Conservation (phyloP, 257 asterid species). For the Galeopsis tetrahit region DNA sequence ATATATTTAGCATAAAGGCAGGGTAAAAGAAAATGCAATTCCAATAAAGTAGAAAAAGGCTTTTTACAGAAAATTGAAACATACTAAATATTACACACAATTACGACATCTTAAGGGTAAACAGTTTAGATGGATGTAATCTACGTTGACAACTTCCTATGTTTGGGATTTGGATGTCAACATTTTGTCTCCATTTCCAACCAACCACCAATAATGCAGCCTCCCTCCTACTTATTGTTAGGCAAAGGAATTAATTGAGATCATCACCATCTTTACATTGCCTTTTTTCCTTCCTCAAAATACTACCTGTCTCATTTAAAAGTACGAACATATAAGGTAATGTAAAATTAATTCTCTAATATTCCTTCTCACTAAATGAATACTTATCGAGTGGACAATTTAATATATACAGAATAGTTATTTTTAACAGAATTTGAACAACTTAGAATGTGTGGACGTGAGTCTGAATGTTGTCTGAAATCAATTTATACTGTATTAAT, state of each 20-base stretch:
- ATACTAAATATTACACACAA: slow-evolving; percentile 27
- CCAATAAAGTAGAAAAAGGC: slow-evolving; percentile 14
- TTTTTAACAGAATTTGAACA: no score
- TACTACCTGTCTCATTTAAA: no score
- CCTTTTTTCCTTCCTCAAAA: no score
- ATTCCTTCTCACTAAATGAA: no score
- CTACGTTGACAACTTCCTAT: slow-evolving; percentile 16
- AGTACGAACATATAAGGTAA: no score
- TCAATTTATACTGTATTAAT: no score
- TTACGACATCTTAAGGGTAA: slow-evolving; percentile 48
- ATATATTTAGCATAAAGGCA: background rate
- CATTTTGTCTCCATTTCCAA: slow-evolving; percentile 49
- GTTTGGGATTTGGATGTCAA: slow-evolving; percentile 46
- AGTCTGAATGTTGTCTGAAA: no score
- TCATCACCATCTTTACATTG: slow-evolving; percentile 24
- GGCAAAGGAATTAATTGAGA: background rate
- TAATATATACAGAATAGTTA: no score
- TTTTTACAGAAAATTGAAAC: background rate
- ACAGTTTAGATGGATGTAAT: slow-evolving; percentile 23
- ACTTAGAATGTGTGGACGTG: no score
- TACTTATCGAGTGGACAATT: no score
- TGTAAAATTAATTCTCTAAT: no score
- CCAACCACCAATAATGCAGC: background rate
- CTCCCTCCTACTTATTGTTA: background rate
- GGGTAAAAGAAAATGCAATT: background rate